A percentile compares a stretch with the other conserved stretches of the same genome.
phyloP scores from a whole-genome alignment of 139 green algal genomes.

The Auxenochlorella pyrenoidosa region DNA sequence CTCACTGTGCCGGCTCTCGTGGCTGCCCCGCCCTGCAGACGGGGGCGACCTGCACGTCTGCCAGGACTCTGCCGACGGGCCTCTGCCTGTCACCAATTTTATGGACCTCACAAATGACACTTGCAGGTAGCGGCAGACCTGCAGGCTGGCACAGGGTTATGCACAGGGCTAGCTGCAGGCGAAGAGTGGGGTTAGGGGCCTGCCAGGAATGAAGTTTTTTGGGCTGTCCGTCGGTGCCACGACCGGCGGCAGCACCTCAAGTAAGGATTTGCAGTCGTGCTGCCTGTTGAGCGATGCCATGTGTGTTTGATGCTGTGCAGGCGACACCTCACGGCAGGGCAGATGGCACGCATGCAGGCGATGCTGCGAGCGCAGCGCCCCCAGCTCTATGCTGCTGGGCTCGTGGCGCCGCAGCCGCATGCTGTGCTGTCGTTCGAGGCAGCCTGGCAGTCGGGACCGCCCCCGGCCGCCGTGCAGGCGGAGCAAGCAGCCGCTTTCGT shows the following conservation, averaged over 20 bases:
- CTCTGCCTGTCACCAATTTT: conserved; percentile 32
- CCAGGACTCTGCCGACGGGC: background rate
- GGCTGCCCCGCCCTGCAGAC: too few species aligned
- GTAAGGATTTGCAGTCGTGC: too few species aligned
- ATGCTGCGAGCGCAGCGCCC: conserved; percentile 39
- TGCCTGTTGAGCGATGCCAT: too few species aligned
- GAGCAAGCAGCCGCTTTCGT: background rate
- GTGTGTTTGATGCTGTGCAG: too few species aligned
- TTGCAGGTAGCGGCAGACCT: conserved; percentile 16
- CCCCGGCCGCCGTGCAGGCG: background rate
- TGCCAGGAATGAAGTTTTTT: too few species aligned
- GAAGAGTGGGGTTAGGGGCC: too few species aligned
- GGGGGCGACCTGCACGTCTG: conserved; percentile 32
- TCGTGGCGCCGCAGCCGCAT: background rate
- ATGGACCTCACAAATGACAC: conserved; percentile 46
- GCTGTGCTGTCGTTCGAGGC: background rate
- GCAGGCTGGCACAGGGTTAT: too few species aligned
- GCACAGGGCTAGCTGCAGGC: too few species aligned
- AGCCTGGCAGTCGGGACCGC: conserved; percentile 39
- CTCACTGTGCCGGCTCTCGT: too few species aligned
- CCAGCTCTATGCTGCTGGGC: background rate
- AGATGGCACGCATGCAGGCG: conserved; percentile 36
- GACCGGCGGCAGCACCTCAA: too few species aligned
- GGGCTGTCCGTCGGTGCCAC: too few species aligned
- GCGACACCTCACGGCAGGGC: conserved; percentile 31